These are phyloP conservation scores for Phenoliferia sp. DNA, from an alignment of 1,284 basidiomycete genomes.

Conservation along the genomic window DNA sequence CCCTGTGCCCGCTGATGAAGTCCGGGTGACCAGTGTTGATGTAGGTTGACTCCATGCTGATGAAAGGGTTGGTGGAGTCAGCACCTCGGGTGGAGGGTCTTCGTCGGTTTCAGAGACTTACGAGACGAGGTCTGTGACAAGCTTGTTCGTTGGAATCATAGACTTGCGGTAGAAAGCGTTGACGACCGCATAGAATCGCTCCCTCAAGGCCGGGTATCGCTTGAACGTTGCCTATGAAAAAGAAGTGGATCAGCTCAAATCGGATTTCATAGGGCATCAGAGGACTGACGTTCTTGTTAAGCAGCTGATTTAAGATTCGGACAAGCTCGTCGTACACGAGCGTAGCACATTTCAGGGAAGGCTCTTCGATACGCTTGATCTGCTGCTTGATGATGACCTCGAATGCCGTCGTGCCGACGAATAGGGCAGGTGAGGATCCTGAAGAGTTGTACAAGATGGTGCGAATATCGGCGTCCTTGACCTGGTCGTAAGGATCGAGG, in stretches of 20 bases:
- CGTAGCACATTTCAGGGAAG: constrained; percentile 84
- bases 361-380: constrained; percentile 93
- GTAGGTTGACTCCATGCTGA: constrained; percentile 91
- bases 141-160: constrained; percentile 90
- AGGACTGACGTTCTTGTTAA: constrained; percentile 76
- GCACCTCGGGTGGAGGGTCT: not conserved
- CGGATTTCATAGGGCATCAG: not conserved
- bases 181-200: constrained; percentile 89
- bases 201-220: constrained; percentile 87
- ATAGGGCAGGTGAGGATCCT: constrained; percentile 90
- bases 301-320: constrained; percentile 83
- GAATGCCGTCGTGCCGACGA: constrained; percentile 66
- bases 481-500: constrained; percentile 97
- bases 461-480: constrained; percentile 96
- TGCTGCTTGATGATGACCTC: constrained; percentile 66
- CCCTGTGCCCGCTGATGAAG: constrained; percentile 94
- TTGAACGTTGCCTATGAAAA: constrained; percentile 77
- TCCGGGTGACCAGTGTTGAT: constrained; percentile 99
- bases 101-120: constrained; percentile 44
- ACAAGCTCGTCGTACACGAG: constrained; percentile 96
- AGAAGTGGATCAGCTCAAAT: not conserved
- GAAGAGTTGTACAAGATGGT: constrained; percentile 93
- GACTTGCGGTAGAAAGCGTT: constrained; percentile 93
- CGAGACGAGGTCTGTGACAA: constrained; percentile 87
- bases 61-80: not conserved